Percentiles rank a stretch among this genome's conserved stretches.
These are phyloP conservation scores for Colletotrichum endophyticum DNA, from an alignment of 2,329 filamentous ascomycete genomes.

Conservation along the genomic window DNA sequence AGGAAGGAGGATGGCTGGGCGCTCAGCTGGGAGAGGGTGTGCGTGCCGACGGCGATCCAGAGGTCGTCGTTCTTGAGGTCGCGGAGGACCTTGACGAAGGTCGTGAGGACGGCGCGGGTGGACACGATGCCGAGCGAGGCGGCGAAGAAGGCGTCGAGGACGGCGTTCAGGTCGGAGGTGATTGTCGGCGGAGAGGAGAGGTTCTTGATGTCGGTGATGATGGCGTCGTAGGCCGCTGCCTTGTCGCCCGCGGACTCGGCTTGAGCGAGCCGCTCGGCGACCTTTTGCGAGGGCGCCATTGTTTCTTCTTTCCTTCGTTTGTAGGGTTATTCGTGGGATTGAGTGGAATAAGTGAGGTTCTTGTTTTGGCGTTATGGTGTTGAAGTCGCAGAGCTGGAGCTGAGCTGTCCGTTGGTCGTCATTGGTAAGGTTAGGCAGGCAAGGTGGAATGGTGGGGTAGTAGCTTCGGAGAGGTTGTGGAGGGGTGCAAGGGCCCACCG, in stretches of 20 bases:
- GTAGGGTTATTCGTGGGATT: neutral
- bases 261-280: slow-evolving; percentile 47
- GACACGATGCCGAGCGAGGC: slow-evolving; percentile 78
- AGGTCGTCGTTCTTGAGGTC: slow-evolving; percentile 65
- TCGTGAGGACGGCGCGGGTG: slow-evolving; percentile 71
- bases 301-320: neutral
- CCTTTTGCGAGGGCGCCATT: slow-evolving; percentile 45
- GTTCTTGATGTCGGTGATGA: slow-evolving; percentile 48
- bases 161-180: slow-evolving; percentile 66
- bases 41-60: slow-evolving; percentile 77
- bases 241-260: slow-evolving; percentile 45
- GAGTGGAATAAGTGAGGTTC: too few relatives aligned
- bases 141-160: slow-evolving; percentile 70
- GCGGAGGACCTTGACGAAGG: slow-evolving; percentile 69
- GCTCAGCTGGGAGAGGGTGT: slow-evolving; percentile 71
- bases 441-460: slow-evolving; percentile 27
- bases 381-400: neutral
- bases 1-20: slow-evolving; percentile 70
- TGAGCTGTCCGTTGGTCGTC: slow-evolving; percentile 13
- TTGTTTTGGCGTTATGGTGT: neutral
- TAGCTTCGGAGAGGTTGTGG: neutral
- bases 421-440: slow-evolving; percentile 8
- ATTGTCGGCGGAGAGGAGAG: slow-evolving; percentile 44
- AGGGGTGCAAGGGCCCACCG: neutral
- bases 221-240: slow-evolving; percentile 48